Conservation (phyloP, 495 filamentous ascomycete species). For the Penicillium canariense region DNA sequence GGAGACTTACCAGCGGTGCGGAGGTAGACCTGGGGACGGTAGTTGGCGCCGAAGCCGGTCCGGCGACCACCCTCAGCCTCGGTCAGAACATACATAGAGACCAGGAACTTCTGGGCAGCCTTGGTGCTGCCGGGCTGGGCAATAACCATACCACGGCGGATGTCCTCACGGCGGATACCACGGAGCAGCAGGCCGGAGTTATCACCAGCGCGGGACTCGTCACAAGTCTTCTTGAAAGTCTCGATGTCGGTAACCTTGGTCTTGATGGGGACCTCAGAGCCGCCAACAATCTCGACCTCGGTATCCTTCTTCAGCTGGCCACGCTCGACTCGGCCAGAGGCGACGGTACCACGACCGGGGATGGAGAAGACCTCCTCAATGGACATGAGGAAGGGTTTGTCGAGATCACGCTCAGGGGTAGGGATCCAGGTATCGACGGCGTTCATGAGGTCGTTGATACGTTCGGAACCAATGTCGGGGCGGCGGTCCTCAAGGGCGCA, state of each 20-base stretch:
- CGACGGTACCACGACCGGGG: slow-evolving; percentile 93
- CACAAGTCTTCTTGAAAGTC: slow-evolving; percentile 98
- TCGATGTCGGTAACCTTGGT: slow-evolving; percentile 99
- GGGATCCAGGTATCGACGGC: slow-evolving; percentile 97
- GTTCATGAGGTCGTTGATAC: slow-evolving; percentile 82
- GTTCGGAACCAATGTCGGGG: slow-evolving; percentile 80
- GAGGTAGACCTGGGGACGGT: slow-evolving; percentile 92
- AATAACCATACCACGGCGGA: slow-evolving; percentile 91
- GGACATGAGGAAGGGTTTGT: slow-evolving; percentile 98
- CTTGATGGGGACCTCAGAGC: slow-evolving; percentile 71
- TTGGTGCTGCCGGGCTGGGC: slow-evolving; percentile 72
- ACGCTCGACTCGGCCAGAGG: slow-evolving; percentile 95
- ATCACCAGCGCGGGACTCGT: slow-evolving; percentile 89
- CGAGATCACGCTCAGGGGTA: slow-evolving; percentile 81
- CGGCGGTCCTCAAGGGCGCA: slow-evolving; percentile 87
- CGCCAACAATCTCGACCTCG: slow-evolving; percentile 92
- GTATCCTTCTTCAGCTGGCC: slow-evolving; percentile 85
- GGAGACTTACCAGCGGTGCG: slow-evolving; percentile 72
- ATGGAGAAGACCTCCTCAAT: slow-evolving; percentile 99
- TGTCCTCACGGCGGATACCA: slow-evolving; percentile 90
- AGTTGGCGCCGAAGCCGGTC: slow-evolving; percentile 89
- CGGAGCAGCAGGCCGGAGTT: slow-evolving; percentile 97
- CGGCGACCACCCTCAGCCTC: slow-evolving; percentile 98
- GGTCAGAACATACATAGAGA: slow-evolving; percentile 92
- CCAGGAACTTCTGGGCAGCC: slow-evolving; percentile 84